These are phyloP conservation scores for Magnaporthales sp. DNA, from an alignment of 2,329 filamentous ascomycete species.

Conservation along the genomic window DNA sequence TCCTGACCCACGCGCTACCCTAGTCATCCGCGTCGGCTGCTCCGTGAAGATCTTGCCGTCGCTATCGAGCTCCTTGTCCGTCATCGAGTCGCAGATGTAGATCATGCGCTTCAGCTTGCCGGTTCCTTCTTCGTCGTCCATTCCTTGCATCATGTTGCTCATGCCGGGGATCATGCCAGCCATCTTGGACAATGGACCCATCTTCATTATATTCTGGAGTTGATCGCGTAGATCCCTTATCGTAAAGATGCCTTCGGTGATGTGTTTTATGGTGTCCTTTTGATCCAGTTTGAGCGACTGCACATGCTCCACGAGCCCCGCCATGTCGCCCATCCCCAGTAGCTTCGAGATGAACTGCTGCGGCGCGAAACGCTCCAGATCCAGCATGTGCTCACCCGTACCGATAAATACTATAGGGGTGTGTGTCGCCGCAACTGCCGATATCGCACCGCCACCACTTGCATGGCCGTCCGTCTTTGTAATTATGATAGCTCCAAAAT, in stretches of 20 bases:
- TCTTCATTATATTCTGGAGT: slow-evolving; percentile 98
- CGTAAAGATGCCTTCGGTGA: slow-evolving; percentile 93
- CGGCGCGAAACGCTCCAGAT: slow-evolving; percentile 86
- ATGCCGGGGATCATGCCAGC: slow-evolving; percentile 98
- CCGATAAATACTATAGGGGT: slow-evolving; percentile 98
- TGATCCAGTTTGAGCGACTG: slow-evolving; percentile 93
- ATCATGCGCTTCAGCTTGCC: slow-evolving; percentile 96
- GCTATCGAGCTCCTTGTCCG: slow-evolving; percentile 85
- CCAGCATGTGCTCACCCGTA: slow-evolving; percentile 94
- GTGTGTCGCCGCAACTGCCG: slow-evolving; percentile 89
- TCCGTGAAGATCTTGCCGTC: slow-evolving; percentile 93
- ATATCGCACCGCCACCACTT: slow-evolving; percentile 92
- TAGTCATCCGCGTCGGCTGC: slow-evolving; percentile 85
- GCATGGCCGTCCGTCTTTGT: slow-evolving; percentile 98
- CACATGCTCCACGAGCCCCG: slow-evolving; percentile 90
- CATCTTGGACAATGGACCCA: slow-evolving; percentile 96
- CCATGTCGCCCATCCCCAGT: slow-evolving; percentile 95
- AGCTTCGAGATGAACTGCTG: slow-evolving; percentile 91
- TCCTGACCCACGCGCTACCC: slow-evolving; percentile 81
- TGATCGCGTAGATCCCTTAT: slow-evolving; percentile 91
- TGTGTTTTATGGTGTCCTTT: slow-evolving; percentile 99
- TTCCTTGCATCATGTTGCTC: slow-evolving; percentile 84
- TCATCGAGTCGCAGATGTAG: slow-evolving; percentile 98
- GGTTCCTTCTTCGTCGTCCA: slow-evolving; percentile 95
- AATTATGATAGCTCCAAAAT: slow-evolving; percentile 97